Percentiles rank a stretch among this genome's conserved stretches.
Conservation (phyloP, 805 yeast genomes). For the Candida silvicultrix region DNA sequence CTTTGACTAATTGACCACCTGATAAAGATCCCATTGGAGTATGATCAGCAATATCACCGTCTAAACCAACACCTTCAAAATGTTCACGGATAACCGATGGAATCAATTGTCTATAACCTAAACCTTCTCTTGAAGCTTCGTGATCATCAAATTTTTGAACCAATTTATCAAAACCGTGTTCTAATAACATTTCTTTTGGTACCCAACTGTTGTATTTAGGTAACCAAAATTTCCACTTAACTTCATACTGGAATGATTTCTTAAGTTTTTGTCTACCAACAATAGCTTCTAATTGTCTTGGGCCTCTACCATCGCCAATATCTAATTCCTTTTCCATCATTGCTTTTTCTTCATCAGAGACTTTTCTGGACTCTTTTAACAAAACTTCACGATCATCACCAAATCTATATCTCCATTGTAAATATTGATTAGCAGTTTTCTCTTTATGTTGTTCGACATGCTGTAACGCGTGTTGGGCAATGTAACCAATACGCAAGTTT, state of each 20-base stretch:
- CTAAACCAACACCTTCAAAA: slow-evolving; percentile 95
- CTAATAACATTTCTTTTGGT: slow-evolving; percentile 72
- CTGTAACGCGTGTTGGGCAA: slow-evolving; percentile 97
- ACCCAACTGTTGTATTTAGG: slow-evolving; percentile 95
- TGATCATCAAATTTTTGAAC: slow-evolving; percentile 98
- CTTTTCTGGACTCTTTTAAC: slow-evolving; percentile 86
- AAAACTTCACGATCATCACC: slow-evolving; percentile 98
- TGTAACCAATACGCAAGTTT: slow-evolving; percentile 94
- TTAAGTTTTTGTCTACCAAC: slow-evolving; percentile 96
- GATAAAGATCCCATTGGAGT: slow-evolving; percentile 95
- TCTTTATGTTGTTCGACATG: slow-evolving; percentile 97
- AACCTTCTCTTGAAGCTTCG: slow-evolving; percentile 98
- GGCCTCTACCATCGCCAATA: slow-evolving; percentile 81
- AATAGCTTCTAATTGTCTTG: slow-evolving; percentile 84
- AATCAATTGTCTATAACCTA: slow-evolving; percentile 90
- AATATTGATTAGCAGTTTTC: slow-evolving; percentile 94
- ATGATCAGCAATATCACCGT: slow-evolving; percentile 97
- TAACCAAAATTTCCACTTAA: slow-evolving; percentile 88
- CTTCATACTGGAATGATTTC: slow-evolving; percentile 94
- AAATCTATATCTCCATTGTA: slow-evolving; percentile 96
- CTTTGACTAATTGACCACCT: slow-evolving; percentile 97
- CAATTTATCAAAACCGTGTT: slow-evolving; percentile 82
- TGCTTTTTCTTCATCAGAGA: slow-evolving; percentile 71
- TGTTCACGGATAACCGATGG: slow-evolving; percentile 94
- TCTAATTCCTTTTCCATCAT: slow-evolving; percentile 75